These are phyloP conservation scores for Moesziomyces globuligerus DNA, from an alignment of 1,284 basidiomycete genomes.

Conservation along the genomic window DNA sequence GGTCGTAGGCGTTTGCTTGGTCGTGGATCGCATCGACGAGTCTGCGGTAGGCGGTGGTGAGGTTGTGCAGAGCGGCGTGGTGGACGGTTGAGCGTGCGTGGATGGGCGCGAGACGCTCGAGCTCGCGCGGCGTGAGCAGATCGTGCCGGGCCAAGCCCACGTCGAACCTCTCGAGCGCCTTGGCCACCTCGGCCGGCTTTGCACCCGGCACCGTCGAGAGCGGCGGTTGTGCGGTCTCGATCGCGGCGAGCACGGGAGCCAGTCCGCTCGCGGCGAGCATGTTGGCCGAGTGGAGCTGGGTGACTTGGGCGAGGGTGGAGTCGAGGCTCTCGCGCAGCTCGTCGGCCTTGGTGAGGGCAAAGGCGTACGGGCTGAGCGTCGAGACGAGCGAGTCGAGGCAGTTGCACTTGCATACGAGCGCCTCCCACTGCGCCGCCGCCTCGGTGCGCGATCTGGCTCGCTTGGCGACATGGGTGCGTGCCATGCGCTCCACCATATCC, in stretches of 20 bases:
- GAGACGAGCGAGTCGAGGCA: constrained; percentile 39
- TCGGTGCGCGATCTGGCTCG: constrained; percentile 14
- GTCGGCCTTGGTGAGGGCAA: constrained; percentile 20
- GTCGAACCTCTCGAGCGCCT: constrained; percentile 26
- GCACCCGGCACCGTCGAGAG: constrained; percentile 5
- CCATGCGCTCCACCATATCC: constrained; percentile 37
- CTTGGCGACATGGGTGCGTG: constrained; percentile 12
- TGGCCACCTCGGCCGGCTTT: constrained; percentile 6
- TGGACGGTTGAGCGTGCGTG: constrained; percentile 31
- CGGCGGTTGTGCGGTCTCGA: background rate
- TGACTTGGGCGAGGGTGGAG: constrained; percentile 1
- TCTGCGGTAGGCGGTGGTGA: constrained; percentile 31
- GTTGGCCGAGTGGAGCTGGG: constrained; percentile 11
- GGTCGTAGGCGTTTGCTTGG: constrained; percentile 11
- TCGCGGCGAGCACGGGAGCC: constrained; percentile 1
- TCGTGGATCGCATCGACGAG: constrained; percentile 18
- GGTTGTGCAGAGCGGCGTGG: constrained; percentile 13
- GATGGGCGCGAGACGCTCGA: constrained; percentile 29
- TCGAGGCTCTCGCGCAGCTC: constrained; percentile 4
- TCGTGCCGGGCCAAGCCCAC: constrained; percentile 37
- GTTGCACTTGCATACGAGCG: constrained; percentile 41
- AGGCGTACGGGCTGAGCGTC: constrained; percentile 15
- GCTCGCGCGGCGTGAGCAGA: constrained; percentile 30
- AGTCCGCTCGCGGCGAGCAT: constrained; percentile 25
- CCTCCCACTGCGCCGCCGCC: constrained; percentile 36